Percentiles rank a stretch among this genome's conserved stretches.
Evolutionary conservation across 106 monocot genomes (phyloP).

Genomic region (Allium sativum): DNA sequence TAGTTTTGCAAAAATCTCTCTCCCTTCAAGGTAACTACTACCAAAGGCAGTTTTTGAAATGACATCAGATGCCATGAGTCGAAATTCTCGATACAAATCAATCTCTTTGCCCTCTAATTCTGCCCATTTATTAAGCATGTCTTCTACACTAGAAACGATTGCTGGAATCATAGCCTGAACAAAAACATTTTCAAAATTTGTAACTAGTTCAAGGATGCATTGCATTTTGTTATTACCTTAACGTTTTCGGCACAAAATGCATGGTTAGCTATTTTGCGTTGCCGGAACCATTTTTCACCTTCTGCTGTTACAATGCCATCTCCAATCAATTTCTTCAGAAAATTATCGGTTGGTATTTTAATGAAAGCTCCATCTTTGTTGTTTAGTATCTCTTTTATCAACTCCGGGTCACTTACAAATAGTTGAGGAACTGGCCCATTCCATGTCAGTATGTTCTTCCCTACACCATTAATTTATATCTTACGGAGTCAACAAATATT

Average conservation of each 20-base stretch:
- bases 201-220: too few relatives aligned
- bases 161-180: slow-evolving; percentile 15
- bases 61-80: slow-evolving; percentile 8
- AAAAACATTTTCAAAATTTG: not conserved
- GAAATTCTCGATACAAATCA: slow-evolving; percentile 11
- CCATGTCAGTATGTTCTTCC: slow-evolving; percentile 17
- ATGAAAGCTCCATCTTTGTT: slow-evolving; percentile 10
- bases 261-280: slow-evolving; percentile 14
- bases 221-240: not conserved
- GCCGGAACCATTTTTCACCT: slow-evolving; percentile 15
- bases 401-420: slow-evolving; percentile 9
- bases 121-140: slow-evolving; percentile 9
- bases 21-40: slow-evolving; percentile 14
- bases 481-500: not conserved
- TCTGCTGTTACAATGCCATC: slow-evolving; percentile 11
- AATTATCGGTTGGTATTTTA: not conserved
- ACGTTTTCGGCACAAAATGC: slow-evolving; percentile 13
- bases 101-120: slow-evolving; percentile 11
- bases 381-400: slow-evolving; percentile 10
- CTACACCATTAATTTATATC: not conserved
- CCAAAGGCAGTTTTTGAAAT: slow-evolving; percentile 19
- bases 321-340: slow-evolving; percentile 12
- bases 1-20: slow-evolving; percentile 11
- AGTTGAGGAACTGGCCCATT: slow-evolving; percentile 9
- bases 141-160: not conserved